phyloP scores from a whole-genome alignment of 805 yeast species.

The Candida hungchunana region DNA sequence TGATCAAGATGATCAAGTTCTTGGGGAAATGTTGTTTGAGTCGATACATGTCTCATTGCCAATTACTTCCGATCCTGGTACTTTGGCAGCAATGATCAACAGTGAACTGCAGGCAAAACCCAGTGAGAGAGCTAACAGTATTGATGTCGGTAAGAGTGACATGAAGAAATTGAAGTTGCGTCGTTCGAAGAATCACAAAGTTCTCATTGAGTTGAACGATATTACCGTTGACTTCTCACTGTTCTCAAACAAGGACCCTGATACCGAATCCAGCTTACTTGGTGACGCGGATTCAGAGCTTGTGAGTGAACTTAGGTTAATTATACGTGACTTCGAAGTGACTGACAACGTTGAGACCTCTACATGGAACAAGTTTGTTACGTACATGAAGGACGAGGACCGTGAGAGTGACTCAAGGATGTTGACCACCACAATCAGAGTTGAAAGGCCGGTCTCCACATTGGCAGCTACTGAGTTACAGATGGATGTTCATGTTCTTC shows the following conservation, averaged over 20 bases:
- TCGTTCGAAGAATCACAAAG: slow-evolving; percentile 61
- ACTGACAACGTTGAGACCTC: slow-evolving; percentile 81
- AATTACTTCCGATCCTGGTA: slow-evolving; percentile 38
- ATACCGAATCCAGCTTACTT: slow-evolving; percentile 15
- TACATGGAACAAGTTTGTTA: slow-evolving; percentile 83
- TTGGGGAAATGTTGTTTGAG: slow-evolving; percentile 67
- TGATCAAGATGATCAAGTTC: slow-evolving; percentile 24
- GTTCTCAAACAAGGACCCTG: slow-evolving; percentile 44
- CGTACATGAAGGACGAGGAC: slow-evolving; percentile 63
- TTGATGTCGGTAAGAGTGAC: slow-evolving; percentile 22
- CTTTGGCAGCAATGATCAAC: slow-evolving; percentile 52
- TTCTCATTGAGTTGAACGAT: slow-evolving; percentile 51
- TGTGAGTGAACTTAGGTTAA: slow-evolving; percentile 45
- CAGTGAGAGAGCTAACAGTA: slow-evolving; percentile 18
- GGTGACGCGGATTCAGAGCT: slow-evolving; percentile 36
- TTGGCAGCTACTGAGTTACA: slow-evolving; percentile 68
- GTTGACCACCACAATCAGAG: slow-evolving; percentile 48
- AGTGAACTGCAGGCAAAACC: slow-evolving; percentile 34
- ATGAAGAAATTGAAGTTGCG: slow-evolving; percentile 49
- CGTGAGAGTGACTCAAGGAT: slow-evolving; percentile 67
- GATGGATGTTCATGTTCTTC: slow-evolving; percentile 53
- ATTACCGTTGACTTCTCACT: slow-evolving; percentile 44
- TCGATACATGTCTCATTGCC: slow-evolving; percentile 72
- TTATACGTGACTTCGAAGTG: slow-evolving; percentile 52
- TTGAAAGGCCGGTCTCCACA: slow-evolving; percentile 58